Evolutionary conservation across 805 yeast species (phyloP).

Genomic region (Blastobotrys attinorum): DNA sequence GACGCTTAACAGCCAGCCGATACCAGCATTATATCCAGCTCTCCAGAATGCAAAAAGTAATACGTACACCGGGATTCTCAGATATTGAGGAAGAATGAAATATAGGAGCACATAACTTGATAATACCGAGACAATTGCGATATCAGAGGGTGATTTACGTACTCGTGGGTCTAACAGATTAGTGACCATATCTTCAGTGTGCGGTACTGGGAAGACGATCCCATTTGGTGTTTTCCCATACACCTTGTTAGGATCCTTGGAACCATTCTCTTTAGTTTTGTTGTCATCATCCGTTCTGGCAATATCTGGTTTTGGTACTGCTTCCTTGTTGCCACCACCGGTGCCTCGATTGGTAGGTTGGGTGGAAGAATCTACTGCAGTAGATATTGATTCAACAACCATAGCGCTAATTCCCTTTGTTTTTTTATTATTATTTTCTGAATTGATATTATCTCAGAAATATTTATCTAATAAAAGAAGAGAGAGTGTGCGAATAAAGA

Average conservation of each 20-base stretch:
- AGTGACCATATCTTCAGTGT: conserved; percentile 77
- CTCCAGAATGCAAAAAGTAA: conserved; percentile 67
- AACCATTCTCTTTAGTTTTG: neutral
- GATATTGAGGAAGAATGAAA: conserved; percentile 20
- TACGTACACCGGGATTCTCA: conserved; percentile 37
- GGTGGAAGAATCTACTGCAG: no score
- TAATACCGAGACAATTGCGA: conserved; percentile 44
- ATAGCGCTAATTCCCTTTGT: no score
- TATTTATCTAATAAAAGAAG: no score
- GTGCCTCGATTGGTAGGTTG: no score
- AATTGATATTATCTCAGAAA: no score
- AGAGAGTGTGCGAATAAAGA: no score
- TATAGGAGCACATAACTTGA: conserved; percentile 27
- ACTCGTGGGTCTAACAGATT: conserved; percentile 71
- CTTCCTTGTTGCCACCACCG: no score
- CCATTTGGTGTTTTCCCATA: conserved; percentile 28
- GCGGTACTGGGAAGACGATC: conserved; percentile 36
- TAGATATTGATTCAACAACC: no score
- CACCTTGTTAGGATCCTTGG: neutral
- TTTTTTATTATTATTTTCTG: no score
- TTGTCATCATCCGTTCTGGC: neutral
- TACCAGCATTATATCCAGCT: conserved; percentile 67
- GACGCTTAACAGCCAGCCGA: conserved; percentile 56
- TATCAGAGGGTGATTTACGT: conserved; percentile 58
- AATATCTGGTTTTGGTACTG: no score